These are phyloP conservation scores for Athelia psychrophila DNA, from an alignment of 1,284 basidiomycete genomes.

Conservation along the genomic window DNA sequence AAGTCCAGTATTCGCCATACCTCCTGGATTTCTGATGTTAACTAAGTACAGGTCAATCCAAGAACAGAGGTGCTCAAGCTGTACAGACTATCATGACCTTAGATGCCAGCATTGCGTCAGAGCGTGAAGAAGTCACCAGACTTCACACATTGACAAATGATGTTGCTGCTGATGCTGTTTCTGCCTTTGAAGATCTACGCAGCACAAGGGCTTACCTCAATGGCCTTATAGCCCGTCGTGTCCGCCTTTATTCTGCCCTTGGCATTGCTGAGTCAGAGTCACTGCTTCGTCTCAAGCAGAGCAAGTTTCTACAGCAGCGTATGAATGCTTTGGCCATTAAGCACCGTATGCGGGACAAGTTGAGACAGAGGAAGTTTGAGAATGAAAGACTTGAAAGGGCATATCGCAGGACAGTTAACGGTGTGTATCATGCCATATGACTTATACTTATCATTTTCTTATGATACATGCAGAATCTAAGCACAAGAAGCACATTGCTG, in stretches of 20 bases:
- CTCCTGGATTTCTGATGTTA: neutral
- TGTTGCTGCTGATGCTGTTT: too few relatives aligned
- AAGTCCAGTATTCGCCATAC: neutral
- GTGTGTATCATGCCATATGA: neutral
- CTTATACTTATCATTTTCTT: neutral
- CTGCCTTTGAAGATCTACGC: too few relatives aligned
- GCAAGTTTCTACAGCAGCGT: constrained; percentile 1
- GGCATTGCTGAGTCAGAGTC: constrained; percentile 1
- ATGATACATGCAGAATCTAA: constrained; percentile 2
- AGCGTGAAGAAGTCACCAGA: too few relatives aligned
- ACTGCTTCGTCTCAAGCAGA: constrained; percentile 3
- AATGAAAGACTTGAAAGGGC: constrained; percentile 5
- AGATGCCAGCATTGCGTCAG: too few relatives aligned
- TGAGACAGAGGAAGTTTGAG: constrained; percentile 8
- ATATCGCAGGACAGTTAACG: constrained; percentile 6
- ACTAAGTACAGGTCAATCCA: constrained; percentile 2
- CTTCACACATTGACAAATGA: too few relatives aligned
- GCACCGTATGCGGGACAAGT: constrained; percentile 3
- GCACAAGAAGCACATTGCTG: neutral
- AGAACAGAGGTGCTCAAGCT: constrained; percentile 2
- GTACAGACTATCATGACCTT: neutral
- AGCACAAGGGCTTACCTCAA: neutral
- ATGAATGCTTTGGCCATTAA: constrained; percentile 11
- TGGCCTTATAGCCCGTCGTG: too few relatives aligned
- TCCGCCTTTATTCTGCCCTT: neutral